Percentiles rank a stretch among this genome's conserved stretches.
Evolutionary conservation across 345 rosid genomes (phyloP).

Genomic region (Melastoma malabathricum): DNA sequence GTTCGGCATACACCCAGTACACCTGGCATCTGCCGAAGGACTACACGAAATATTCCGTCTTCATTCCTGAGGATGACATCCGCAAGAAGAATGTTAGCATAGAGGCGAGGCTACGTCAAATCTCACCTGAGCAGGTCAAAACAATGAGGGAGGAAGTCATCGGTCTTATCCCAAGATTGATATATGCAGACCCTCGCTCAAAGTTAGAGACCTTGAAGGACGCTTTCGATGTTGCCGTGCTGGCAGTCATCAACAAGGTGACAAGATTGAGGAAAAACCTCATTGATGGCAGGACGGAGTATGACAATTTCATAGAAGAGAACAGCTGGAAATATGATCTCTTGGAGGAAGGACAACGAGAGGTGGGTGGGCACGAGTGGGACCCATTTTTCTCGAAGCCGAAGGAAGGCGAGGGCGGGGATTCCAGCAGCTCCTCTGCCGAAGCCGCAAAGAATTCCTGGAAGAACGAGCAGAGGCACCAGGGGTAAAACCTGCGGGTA

Average conservation of each 20-base stretch:
- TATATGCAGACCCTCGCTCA: slow-evolving; percentile 70
- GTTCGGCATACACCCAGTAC: slow-evolving; percentile 80
- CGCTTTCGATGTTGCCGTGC: slow-evolving; percentile 74
- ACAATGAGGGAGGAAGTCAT: slow-evolving; percentile 65
- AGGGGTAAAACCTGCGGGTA: slow-evolving; percentile 11
- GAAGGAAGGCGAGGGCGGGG: slow-evolving; percentile 30
- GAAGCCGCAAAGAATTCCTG: slow-evolving; percentile 66
- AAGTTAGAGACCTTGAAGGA: slow-evolving; percentile 50
- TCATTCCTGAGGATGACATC: slow-evolving; percentile 71
- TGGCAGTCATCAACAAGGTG: slow-evolving; percentile 65
- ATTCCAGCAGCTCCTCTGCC: slow-evolving; percentile 13
- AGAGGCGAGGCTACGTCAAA: slow-evolving; percentile 54
- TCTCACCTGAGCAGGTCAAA: slow-evolving; percentile 60
- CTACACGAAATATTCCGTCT: slow-evolving; percentile 68
- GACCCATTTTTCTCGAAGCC: slow-evolving; percentile 93
- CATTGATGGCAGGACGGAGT: slow-evolving; percentile 55
- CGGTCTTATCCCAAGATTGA: slow-evolving; percentile 51
- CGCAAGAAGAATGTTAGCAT: slow-evolving; percentile 61
- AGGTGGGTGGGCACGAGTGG: slow-evolving; percentile 76
- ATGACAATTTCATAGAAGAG: slow-evolving; percentile 73
- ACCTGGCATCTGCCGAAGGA: slow-evolving; percentile 89
- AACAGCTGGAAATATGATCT: slow-evolving; percentile 85
- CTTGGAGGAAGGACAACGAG: slow-evolving; percentile 68
- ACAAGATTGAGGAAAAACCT: slow-evolving; percentile 72
- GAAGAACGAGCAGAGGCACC: slow-evolving; percentile 73